Percentiles rank a stretch among this genome's conserved stretches.
Evolutionary conservation across 2,329 filamentous ascomycete genomes (phyloP).

Genomic region (Beauveria sp.): DNA sequence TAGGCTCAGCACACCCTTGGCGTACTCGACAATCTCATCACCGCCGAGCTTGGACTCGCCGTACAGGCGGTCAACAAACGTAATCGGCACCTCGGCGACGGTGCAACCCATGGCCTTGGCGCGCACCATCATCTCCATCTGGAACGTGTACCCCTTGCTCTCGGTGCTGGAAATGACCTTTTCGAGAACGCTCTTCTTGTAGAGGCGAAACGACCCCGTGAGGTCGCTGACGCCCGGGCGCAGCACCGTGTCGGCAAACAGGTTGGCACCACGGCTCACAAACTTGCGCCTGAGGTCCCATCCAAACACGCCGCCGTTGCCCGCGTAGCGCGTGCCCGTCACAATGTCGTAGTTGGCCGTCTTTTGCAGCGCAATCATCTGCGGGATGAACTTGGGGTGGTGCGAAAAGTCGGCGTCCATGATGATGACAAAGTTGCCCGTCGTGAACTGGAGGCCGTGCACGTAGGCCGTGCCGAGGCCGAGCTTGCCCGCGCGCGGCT

Average conservation of each 20-base stretch:
- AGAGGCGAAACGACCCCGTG: conserved; percentile 89
- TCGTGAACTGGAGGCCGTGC: conserved; percentile 82
- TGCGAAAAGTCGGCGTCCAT: conserved; percentile 99
- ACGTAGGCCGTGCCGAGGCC: conserved; percentile 97
- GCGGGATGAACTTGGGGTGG: conserved; percentile 97
- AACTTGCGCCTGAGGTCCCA: conserved; percentile 93
- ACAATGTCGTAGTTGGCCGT: conserved; percentile 85
- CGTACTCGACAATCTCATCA: conserved; percentile 93
- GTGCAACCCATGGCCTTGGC: conserved; percentile 93
- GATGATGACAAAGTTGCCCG: conserved; percentile 95
- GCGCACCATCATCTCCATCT: conserved; percentile 99
- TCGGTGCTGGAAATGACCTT: conserved; percentile 86
- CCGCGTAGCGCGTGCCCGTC: conserved; percentile 89
- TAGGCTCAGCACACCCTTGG: conserved; percentile 71
- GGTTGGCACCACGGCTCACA: conserved; percentile 79
- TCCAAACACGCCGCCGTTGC: conserved; percentile 81
- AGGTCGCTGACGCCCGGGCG: conserved; percentile 91
- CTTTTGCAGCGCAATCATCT: conserved; percentile 81
- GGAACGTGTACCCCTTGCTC: conserved; percentile 96
- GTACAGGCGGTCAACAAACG: conserved; percentile 90
- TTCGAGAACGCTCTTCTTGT: conserved; percentile 83
- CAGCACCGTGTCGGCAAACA: conserved; percentile 92
- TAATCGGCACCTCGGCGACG: conserved; percentile 92
- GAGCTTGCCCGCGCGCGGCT: conserved; percentile 87
- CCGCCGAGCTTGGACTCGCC: conserved; percentile 92